Percentiles rank a stretch among this genome's conserved stretches.
Evolutionary conservation across 768 basidiomycete genomes (phyloP).

Genomic region (Boletus reticuloceps): DNA sequence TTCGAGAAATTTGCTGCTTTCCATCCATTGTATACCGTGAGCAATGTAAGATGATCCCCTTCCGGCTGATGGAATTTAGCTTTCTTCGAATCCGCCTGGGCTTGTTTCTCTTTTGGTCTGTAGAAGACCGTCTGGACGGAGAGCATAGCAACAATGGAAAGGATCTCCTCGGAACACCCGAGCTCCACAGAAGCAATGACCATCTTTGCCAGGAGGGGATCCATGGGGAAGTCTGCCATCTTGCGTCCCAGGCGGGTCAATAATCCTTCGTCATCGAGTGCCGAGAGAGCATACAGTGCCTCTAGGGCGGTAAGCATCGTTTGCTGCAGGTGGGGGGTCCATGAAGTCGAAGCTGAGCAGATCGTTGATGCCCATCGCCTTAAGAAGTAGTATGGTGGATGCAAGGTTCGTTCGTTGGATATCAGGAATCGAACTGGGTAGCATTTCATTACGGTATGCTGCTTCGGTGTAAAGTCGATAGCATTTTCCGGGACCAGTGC

Average conservation of each 20-base stretch:
- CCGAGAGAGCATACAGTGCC: constrained; percentile 90
- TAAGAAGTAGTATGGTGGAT: constrained; percentile 89
- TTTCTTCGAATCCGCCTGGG: constrained; percentile 98
- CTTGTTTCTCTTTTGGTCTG: constrained; percentile 99
- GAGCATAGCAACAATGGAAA: constrained; percentile 97
- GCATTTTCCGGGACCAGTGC: constrained; percentile 97
- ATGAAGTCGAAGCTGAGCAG: constrained; percentile 98
- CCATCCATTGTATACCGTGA: constrained; percentile 99
- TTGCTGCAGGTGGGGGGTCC: constrained; percentile 96
- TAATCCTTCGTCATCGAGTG: constrained; percentile 94
- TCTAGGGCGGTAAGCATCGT: constrained; percentile 97
- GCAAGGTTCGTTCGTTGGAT: constrained; percentile 95
- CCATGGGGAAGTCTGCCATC: constrained; percentile 99
- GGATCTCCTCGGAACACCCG: constrained; percentile 96
- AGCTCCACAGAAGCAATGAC: constrained; percentile 96
- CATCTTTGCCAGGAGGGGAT: constrained; percentile 96
- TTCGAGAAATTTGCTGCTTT: constrained; percentile 94
- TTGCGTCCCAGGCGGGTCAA: constrained; percentile 93
- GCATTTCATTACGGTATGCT: constrained; percentile 98
- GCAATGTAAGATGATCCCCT: constrained; percentile 88
- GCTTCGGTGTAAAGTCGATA: constrained; percentile 98
- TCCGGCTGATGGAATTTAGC: constrained; percentile 99
- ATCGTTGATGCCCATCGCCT: constrained; percentile 99
- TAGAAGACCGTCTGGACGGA: constrained; percentile 97
- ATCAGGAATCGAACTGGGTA: constrained; percentile 95